Evolutionary conservation across 1,284 basidiomycete genomes (phyloP), one percentile per base, ranked within the genome.

Genomic region (Ceratobasidium sp.): DNA sequence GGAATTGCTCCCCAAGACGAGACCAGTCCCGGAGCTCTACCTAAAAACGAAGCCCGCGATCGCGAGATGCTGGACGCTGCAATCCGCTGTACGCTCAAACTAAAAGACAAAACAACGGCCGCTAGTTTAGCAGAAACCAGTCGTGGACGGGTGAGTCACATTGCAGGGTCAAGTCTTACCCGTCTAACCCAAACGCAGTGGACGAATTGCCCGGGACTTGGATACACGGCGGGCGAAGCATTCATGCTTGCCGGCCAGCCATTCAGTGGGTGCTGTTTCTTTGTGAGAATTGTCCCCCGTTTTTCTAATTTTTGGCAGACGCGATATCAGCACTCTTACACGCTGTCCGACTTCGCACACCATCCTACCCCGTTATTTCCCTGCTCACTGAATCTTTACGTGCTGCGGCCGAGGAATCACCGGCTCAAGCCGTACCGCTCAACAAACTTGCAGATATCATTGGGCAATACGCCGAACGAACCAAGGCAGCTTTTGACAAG

Each of bases 51-150:
- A 34, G 53, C 54, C n/a, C 65, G 68, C 55, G 53, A 68, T 13
- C 58, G 69, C 12, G 70, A 72, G 45, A 50, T 70, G 57, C 57
- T 73, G 8, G 73, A 73, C 49, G 57, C 70, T n/a, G 73, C 72
- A 15, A 68, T 73, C 12, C 70, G 72, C 17, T 70, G 62, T 25
- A 64, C 72, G 22, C 34, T 73, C 29, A 56, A 69, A 56, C 53
- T 70, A 12, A 20, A 49, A 20, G 38, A 73, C 64, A 17, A 32
- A 15, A 12, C 49, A 0, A 62, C 35, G 42, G 70, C 69, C 13
- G 42, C 25, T n/a, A 22, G 34, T 34, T 42, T 73, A 38, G 72
- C 72, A 31, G 65, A 73, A 32, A 47, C 55, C 17, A 68, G 55
- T 15, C 47, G 55, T 27, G 31, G 42, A 35, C 60, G 55, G 25